Evolutionary conservation across 2,329 filamentous ascomycete species (phyloP), one percentile per base, ranked within the genome.

Genomic region (Talaromyces marneffei): DNA sequence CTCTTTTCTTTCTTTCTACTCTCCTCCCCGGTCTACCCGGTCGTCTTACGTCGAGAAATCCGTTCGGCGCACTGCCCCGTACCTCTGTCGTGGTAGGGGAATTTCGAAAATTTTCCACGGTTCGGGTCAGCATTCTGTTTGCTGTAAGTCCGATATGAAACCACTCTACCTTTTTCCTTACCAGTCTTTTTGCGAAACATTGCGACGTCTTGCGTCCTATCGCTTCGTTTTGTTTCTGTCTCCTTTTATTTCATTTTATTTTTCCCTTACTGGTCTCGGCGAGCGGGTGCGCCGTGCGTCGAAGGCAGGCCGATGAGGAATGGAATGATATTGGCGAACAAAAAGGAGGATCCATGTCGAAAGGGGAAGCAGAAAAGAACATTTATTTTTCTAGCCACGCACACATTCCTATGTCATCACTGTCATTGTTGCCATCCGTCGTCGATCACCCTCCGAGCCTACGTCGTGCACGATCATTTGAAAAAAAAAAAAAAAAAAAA

Each of bases 81-180:
- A 46, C 23, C 37, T 55, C 56, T 57, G 56, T 74, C 70, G 72
- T 73, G 71, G 71, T 71, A 72, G 70, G 67, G 57, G 59, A 61
- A 39, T 61, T 62, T 61, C 59, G 64, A 64, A 59, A 62, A 65
- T 64, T 64, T 65, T 57, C 61, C 64, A 65, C 64, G 66, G 67
- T 59, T 52, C 46, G 52, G 64, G 64, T 64, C 20, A 46, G 29
- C 14, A 12, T 42, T 56, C 31, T 57, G 27, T 20, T 57, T 46
- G 35, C n/a, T 37, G 55, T 58, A 58, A 58, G 56, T 58, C 20
- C 33, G 10, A 46, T 52, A 33, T 52, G 12, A 29, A 33, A 52
- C 48, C 20, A 33, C 48, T 31, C 48, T 20, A 14, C 6, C 48
- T 14, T 33, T 50, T 23, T 10, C 16, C 5, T 33, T n/a, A 6